These are phyloP conservation scores for Kurtzmaniella fragi DNA, from an alignment of 805 yeast genomes.

Conservation along the genomic window DNA sequence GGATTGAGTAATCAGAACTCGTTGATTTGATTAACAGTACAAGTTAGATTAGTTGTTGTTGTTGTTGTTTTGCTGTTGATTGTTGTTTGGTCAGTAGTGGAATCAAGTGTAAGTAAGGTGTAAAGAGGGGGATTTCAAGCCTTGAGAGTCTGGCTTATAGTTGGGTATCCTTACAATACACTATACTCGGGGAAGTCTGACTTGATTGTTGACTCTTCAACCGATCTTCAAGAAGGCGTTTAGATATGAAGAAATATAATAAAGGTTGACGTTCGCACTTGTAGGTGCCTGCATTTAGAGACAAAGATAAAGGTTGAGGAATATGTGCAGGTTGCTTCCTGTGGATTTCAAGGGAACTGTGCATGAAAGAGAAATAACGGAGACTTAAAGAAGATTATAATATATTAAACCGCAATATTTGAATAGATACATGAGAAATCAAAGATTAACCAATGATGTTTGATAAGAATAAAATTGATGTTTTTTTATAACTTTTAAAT, in stretches of 20 bases:
- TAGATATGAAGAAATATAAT: no score
- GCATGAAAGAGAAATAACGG: no score
- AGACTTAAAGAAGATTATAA: no score
- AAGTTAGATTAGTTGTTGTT: not conserved
- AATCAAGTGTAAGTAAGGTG: not conserved
- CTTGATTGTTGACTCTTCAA: not conserved
- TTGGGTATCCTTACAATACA: not conserved
- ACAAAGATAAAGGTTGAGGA: not conserved
- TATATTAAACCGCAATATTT: no score
- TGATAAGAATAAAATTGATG: no score
- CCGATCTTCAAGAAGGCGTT: not conserved
- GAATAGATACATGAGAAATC: no score
- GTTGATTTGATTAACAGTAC: conserved; percentile 1
- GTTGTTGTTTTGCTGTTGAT: not conserved
- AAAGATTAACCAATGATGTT: no score
- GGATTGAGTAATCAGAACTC: not conserved
- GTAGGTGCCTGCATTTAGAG: not conserved
- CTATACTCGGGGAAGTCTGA: not conserved
- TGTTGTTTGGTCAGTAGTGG: not conserved
- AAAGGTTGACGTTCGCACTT: not conserved
- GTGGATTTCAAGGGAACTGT: not conserved
- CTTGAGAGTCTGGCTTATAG: not conserved
- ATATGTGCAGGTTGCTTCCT: not conserved
- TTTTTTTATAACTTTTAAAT: no score
- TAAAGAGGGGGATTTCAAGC: not conserved